Evolutionary conservation across 257 asterid genomes (phyloP).

Genomic region (Lycium barbarum): DNA sequence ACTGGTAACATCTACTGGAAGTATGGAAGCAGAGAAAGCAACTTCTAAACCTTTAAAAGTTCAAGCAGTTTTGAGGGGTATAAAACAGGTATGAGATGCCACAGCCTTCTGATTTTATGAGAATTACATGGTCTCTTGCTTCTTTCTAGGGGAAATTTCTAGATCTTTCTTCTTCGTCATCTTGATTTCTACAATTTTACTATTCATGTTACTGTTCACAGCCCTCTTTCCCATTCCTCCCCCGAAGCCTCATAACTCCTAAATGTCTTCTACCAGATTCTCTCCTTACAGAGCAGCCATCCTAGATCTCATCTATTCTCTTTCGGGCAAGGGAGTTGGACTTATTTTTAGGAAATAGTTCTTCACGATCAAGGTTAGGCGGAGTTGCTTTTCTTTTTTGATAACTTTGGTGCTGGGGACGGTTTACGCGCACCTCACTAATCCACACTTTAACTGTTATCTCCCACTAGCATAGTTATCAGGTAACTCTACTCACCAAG

Average conservation of each 20-base stretch:
- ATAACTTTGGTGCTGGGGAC: background rate
- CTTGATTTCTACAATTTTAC: too few species aligned
- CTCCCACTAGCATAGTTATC: background rate
- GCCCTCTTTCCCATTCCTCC: too few species aligned
- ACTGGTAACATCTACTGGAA: constrained; percentile 64
- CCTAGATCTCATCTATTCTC: background rate
- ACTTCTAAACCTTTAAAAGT: constrained; percentile 66
- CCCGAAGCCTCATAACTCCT: background rate
- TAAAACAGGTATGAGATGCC: constrained; percentile 66
- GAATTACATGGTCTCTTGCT: background rate
- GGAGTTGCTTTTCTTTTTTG: background rate
- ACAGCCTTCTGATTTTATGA: constrained; percentile 25
- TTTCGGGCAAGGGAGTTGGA: background rate
- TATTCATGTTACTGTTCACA: too few species aligned
- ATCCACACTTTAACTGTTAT: background rate
- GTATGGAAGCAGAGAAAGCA: constrained; percentile 65
- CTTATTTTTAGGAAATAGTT: background rate
- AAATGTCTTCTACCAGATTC: background rate
- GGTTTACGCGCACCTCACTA: background rate
- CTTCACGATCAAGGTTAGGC: background rate
- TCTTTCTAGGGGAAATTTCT: background rate
- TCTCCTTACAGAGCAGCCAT: constrained; percentile 7
- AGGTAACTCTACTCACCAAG: background rate
- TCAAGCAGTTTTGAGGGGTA: constrained; percentile 86
- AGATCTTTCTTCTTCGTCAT: background rate